Conservation (phyloP, 768 basidiomycete species). For the Mrakia gelida region DNA sequence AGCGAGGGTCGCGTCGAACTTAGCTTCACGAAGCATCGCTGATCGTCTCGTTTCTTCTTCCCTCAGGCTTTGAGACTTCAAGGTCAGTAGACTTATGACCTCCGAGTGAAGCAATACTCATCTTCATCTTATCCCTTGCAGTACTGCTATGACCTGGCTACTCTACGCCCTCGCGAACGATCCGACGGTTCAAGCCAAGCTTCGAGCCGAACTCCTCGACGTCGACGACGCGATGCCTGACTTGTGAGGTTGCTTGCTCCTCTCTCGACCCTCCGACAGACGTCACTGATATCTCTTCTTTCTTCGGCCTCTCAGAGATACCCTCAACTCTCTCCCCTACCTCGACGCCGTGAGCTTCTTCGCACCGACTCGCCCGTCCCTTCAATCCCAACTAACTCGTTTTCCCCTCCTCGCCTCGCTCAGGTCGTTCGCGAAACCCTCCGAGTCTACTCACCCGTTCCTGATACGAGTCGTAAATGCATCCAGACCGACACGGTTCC, state of each 20-base stretch:
- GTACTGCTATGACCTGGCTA: slow-evolving; percentile 77
- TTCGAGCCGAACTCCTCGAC: slow-evolving; percentile 62
- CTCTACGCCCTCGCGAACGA: slow-evolving; percentile 65
- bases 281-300: not conserved
- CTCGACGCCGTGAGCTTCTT: slow-evolving; percentile 9
- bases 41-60: too few relatives aligned
- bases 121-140: slow-evolving; percentile 55
- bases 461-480: not conserved
- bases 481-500: slow-evolving; percentile 8
- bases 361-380: too few relatives aligned
- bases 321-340: slow-evolving; percentile 6
- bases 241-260: slow-evolving; percentile 37
- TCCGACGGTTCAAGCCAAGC: slow-evolving; percentile 60
- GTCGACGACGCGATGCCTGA: slow-evolving; percentile 43
- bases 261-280: not conserved
- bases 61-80: slow-evolving; percentile 40
- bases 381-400: too few relatives aligned
- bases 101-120: slow-evolving; percentile 26
- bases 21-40: too few relatives aligned
- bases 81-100: slow-evolving; percentile 26
- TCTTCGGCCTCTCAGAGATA: not conserved
- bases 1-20: not conserved
- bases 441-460: slow-evolving; percentile 4
- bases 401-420: too few relatives aligned
- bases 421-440: slow-evolving; percentile 33